Conservation (phyloP, 2,329 filamentous ascomycete species). For the Orbilia brochopaga region DNA sequence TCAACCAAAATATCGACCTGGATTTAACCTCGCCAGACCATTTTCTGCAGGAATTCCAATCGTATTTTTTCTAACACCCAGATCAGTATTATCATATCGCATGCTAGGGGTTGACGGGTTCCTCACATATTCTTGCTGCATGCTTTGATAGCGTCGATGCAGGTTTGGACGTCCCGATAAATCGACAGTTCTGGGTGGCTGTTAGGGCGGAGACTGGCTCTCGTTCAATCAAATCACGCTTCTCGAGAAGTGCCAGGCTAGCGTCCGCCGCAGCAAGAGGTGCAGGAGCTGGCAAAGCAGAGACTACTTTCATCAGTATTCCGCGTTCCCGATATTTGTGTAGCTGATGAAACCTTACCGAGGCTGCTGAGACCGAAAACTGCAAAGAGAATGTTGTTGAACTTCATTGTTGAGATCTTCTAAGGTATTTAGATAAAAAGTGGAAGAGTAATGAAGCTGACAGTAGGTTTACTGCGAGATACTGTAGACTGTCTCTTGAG, state of each 20-base stretch:
- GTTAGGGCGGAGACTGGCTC: not conserved
- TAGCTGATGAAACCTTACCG: conserved; percentile 17
- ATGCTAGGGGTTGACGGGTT: no score
- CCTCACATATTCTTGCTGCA: conserved; percentile 22
- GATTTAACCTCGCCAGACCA: conserved; percentile 14
- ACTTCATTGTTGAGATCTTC: conserved; percentile 18
- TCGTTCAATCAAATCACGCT: conserved; percentile 10
- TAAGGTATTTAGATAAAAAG: not conserved
- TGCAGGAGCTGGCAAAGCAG: conserved; percentile 18
- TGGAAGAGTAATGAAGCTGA: not conserved
- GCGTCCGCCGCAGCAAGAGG: conserved; percentile 1
- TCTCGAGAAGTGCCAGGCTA: conserved; percentile 1
- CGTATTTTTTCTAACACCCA: conserved; percentile 2
- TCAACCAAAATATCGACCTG: conserved; percentile 16
- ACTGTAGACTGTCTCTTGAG: not conserved
- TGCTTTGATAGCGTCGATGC: conserved; percentile 12
- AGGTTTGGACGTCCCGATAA: conserved; percentile 20
- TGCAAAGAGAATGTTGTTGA: conserved; percentile 16
- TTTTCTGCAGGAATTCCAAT: not conserved
- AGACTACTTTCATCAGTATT: conserved; percentile 12
- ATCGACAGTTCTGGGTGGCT: not conserved
- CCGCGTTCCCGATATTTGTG: not conserved
- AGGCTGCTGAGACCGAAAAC: conserved; percentile 14
- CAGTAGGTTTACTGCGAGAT: not conserved
- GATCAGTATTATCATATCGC: not conserved